A percentile compares a stretch with the other conserved stretches of the same genome.
These are phyloP conservation scores for Alisma plantagoaquatica DNA, from an alignment of 106 monocot species.

Conservation along the genomic window DNA sequence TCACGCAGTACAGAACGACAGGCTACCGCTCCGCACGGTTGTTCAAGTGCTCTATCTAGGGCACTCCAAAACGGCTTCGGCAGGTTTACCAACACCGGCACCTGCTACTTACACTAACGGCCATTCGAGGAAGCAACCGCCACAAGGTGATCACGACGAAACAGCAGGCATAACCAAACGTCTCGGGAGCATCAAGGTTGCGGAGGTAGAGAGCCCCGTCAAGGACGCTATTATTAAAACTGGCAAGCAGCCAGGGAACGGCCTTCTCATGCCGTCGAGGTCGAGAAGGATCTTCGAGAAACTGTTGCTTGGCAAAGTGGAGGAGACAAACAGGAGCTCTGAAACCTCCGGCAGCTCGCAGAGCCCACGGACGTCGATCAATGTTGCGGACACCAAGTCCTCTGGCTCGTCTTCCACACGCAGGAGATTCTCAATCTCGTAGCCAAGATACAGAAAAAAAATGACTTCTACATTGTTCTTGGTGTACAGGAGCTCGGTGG, in stretches of 20 bases:
- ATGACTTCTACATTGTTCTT: too few relatives aligned
- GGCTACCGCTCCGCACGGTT: constrained; percentile 30
- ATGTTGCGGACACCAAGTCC: constrained; percentile 41
- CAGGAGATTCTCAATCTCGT: constrained; percentile 83
- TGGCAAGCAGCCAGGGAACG: constrained; percentile 15
- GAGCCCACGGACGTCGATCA: constrained; percentile 50
- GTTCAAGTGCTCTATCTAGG: constrained; percentile 39
- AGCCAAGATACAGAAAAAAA: too few relatives aligned
- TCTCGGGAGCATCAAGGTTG: constrained; percentile 22
- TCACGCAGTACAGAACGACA: constrained; percentile 34
- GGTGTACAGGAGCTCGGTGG: too few relatives aligned
- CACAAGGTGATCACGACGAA: constrained; percentile 13
- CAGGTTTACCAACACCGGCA: not conserved
- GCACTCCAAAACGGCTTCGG: constrained; percentile 12
- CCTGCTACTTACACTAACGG: constrained; percentile 17
- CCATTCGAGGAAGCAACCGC: too few relatives aligned
- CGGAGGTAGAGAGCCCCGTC: constrained; percentile 2
- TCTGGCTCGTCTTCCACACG: constrained; percentile 41
- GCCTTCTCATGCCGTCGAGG: constrained; percentile 36
- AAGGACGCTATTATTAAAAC: constrained; percentile 14
- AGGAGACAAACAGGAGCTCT: constrained; percentile 32
- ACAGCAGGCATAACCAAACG: constrained; percentile 28
- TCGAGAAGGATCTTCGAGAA: constrained; percentile 82
- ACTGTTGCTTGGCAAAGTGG: constrained; percentile 50
- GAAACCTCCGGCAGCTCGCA: constrained; percentile 74